Base-by-base conservation (phyloP, 495 filamentous ascomycete genomes). In the Pseudotulostoma volvatum region DNA sequence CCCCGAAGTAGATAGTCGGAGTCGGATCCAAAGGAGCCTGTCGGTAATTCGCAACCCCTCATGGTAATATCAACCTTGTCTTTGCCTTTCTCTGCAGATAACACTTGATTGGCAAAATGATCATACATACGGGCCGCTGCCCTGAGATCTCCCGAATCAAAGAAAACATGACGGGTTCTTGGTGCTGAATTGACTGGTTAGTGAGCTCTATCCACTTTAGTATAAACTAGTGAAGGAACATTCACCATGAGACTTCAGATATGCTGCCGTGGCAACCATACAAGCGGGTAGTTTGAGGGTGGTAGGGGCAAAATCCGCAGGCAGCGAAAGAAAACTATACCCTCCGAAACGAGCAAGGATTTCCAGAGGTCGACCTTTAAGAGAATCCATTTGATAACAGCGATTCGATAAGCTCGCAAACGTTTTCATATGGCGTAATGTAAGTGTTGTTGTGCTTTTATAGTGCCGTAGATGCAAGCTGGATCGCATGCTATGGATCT, bases 291-390 rank as follows among this genome's bases (percentile, higher is more conserved):
- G 59, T 13, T 70, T 59, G 37, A 85, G 59, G 16, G 71, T 68
- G 3, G 66, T 62, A 5, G 81, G 71, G 11, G 77, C 65, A 48
- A 83, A 75, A 33, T 79, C 74, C 0, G 56, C 46, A 0, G 79
- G 79, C n/a, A 86, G 61, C 21, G 68, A 69, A 25, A 90, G 56
- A 30, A 72, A 60, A 49, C 75, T 77, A 51, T 76, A 71, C 14
- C 83, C 82, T 34, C 81, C 81, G 31, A 90, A 57, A n/a, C 77
- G 70, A 38, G 81, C 69, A 18, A 87, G 57, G 38, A 64, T 70
- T 43, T 77, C 69, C 18, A 88, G 44, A 28, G 70, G 64, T 46
- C 70, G 72, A 33, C 72, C 73, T 48, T 70, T 74, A 37, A 84
- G 50, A 9, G 59, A 68, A 40, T 74, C 71, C 49, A 64, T 70